These are phyloP conservation scores for Podaxis sp. DNA, from an alignment of 768 basidiomycete species.

Conservation along the genomic window DNA sequence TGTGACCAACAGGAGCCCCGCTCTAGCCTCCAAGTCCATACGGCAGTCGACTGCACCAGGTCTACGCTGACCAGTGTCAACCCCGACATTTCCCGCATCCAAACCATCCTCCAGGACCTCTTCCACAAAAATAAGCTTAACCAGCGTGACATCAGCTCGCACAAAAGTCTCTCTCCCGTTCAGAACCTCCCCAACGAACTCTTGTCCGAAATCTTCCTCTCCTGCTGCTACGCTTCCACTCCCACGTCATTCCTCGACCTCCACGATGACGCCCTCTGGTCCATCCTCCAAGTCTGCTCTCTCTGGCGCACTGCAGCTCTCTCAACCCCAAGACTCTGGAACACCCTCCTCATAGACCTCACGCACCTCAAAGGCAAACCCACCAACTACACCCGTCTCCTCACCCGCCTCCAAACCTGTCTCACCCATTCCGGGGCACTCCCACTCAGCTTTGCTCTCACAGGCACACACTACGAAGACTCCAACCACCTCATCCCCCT, in stretches of 20 bases:
- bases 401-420: slow-evolving; percentile 4
- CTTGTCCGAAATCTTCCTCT: slow-evolving; percentile 1
- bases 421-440: not conserved
- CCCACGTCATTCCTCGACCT: not conserved
- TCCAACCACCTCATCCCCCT: slow-evolving; percentile 1
- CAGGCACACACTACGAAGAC: slow-evolving; percentile 4
- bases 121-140: not conserved
- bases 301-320: slow-evolving; percentile 12
- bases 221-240: not conserved
- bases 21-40: too few species aligned
- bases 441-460: slow-evolving; percentile 8
- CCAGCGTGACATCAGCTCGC: not conserved
- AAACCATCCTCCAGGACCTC: not conserved
- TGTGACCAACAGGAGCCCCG: not conserved
- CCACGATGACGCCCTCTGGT: slow-evolving; percentile 3
- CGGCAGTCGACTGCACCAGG: too few species aligned
- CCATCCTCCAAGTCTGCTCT: slow-evolving; percentile 10
- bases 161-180: slow-evolving; percentile 1
- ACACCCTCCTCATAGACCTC: slow-evolving; percentile 7
- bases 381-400: not conserved
- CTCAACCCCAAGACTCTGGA: slow-evolving; percentile 14
- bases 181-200: slow-evolving; percentile 3
- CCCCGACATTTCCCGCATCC: not conserved
- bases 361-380: slow-evolving; percentile 3
- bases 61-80: too few species aligned